These are phyloP conservation scores for Trichophaea hybrida DNA, from an alignment of 2,329 filamentous ascomycete species.

Conservation along the genomic window DNA sequence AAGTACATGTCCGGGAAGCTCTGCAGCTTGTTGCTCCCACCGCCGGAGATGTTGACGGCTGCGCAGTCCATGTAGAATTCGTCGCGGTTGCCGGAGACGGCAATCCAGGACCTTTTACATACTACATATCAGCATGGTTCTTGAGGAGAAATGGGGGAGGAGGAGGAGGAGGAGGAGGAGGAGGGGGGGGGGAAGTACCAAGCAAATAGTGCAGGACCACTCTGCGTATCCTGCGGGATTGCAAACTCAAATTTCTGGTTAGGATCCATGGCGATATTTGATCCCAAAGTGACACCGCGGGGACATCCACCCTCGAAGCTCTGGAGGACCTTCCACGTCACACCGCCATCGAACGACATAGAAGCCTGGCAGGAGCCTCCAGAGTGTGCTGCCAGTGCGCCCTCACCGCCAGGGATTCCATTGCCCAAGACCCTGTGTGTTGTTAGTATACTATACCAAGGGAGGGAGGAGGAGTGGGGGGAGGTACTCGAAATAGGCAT, in stretches of 20 bases:
- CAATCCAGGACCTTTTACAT: slow-evolving; percentile 46
- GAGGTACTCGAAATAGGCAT: slow-evolving; percentile 20
- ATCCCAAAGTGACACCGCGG: slow-evolving; percentile 32
- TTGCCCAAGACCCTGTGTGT: slow-evolving; percentile 15
- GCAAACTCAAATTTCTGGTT: slow-evolving; percentile 58
- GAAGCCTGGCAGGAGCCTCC: slow-evolving; percentile 87
- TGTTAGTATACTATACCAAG: neutral
- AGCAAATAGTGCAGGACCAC: slow-evolving; percentile 22
- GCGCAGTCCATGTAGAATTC: slow-evolving; percentile 98
- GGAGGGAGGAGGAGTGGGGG: neutral
- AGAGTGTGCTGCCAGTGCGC: slow-evolving; percentile 53
- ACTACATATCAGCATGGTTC: neutral
- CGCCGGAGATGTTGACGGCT: slow-evolving; percentile 45
- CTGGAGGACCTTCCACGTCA: slow-evolving; percentile 80
- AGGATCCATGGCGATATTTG: slow-evolving; percentile 35
- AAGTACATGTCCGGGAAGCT: slow-evolving; percentile 59
- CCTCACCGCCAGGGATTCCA: slow-evolving; percentile 6
- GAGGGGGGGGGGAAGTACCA: slow-evolving; percentile 32
- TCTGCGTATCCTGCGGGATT: slow-evolving; percentile 32
- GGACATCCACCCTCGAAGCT: slow-evolving; percentile 81
- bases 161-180: too few relatives aligned
- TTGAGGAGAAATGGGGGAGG: too few relatives aligned
- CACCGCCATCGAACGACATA: slow-evolving; percentile 62
- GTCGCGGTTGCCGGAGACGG: slow-evolving; percentile 59
- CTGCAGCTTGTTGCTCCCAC: slow-evolving; percentile 40